Evolutionary conservation across 192 early-diverging fungal species (phyloP).

Genomic region (Backusella parvicylindrica): DNA sequence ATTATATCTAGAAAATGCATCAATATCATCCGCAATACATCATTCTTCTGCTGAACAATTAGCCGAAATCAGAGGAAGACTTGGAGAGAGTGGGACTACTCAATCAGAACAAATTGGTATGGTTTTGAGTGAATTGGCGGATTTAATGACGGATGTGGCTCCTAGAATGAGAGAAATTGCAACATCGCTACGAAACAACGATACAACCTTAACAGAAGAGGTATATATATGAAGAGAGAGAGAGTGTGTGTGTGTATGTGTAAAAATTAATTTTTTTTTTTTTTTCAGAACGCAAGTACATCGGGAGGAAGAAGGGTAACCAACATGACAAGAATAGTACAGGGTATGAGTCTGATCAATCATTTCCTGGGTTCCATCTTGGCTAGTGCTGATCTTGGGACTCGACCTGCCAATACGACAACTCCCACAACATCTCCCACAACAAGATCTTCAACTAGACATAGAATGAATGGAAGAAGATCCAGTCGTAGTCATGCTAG

Average conservation of each 20-base stretch:
- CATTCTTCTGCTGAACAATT: conserved; percentile 23
- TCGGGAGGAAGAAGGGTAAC: neutral
- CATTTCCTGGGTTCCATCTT: conserved; percentile 32
- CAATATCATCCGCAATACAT: conserved; percentile 3
- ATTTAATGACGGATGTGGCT: conserved; percentile 17
- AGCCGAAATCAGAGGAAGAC: conserved; percentile 19
- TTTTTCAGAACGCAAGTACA: neutral
- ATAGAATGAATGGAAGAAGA: neutral
- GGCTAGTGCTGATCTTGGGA: conserved; percentile 21
- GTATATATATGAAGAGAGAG: neutral
- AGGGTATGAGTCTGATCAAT: conserved; percentile 30
- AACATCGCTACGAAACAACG: neutral
- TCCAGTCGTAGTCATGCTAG: neutral
- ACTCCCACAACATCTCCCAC: neutral
- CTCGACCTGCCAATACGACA: neutral
- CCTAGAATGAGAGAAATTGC: conserved; percentile 22
- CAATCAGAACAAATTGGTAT: conserved; percentile 31
- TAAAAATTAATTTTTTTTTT: neutral
- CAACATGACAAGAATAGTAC: conserved; percentile 25
- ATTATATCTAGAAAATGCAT: conserved; percentile 2
- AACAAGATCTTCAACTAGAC: neutral
- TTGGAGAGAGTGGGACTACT: conserved; percentile 13
- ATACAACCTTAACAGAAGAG: neutral
- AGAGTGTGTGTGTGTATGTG: neutral
- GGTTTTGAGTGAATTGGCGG: conserved; percentile 29